Conservation (phyloP, 371 early-diverging fungal genomes). For the Mucor irregularis region DNA sequence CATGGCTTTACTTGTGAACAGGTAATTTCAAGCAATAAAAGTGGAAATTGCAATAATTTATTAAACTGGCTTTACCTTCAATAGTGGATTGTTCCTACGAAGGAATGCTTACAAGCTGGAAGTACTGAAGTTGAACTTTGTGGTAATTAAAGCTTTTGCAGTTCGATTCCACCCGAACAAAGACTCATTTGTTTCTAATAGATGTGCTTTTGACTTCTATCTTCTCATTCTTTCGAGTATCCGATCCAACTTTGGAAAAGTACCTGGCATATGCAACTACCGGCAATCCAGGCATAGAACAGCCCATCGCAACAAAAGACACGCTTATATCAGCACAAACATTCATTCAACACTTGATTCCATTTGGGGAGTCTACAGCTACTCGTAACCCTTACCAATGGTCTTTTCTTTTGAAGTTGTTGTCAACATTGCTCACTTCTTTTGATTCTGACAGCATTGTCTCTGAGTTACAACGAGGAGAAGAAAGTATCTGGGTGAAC, state of each 20-base stretch:
- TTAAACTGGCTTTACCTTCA: background rate
- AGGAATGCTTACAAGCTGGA: slow-evolving; percentile 31
- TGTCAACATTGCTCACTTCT: slow-evolving; percentile 18
- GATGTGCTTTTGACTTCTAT: slow-evolving; percentile 37
- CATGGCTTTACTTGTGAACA: slow-evolving; percentile 26
- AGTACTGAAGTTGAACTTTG: slow-evolving; percentile 24
- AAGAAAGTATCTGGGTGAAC: slow-evolving; percentile 22
- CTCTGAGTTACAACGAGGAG: slow-evolving; percentile 15
- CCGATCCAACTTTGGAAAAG: slow-evolving; percentile 37
- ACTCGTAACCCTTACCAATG: slow-evolving; percentile 34
- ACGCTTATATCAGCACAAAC: background rate
- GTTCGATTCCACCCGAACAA: background rate
- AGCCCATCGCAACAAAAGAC: background rate
- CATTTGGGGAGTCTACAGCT: slow-evolving; percentile 24
- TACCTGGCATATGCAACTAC: slow-evolving; percentile 38
- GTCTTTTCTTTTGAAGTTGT: slow-evolving; percentile 30
- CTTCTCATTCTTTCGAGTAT: slow-evolving; percentile 31
- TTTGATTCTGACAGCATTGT: slow-evolving; percentile 31
- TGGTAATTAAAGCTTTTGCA: slow-evolving; percentile 20
- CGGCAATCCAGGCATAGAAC: too few species aligned
- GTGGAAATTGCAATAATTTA: too few species aligned
- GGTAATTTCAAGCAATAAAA: slow-evolving; percentile 1
- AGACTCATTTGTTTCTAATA: slow-evolving; percentile 5
- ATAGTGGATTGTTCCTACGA: slow-evolving; percentile 44
- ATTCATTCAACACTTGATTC: slow-evolving; percentile 17